Conservation (phyloP, 1,284 basidiomycete species). For the Chondrostereum purpureum region DNA sequence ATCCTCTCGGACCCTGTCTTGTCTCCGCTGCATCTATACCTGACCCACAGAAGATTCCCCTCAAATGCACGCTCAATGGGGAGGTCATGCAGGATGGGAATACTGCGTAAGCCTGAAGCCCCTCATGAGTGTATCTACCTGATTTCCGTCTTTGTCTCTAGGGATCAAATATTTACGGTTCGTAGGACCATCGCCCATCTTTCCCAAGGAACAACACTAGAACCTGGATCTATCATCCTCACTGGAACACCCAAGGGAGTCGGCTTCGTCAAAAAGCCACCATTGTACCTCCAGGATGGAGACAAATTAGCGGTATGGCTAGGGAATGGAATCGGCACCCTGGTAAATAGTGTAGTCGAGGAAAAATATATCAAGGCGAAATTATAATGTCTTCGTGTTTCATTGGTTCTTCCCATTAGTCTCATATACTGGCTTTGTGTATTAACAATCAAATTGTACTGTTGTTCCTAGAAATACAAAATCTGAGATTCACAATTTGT, state of each 20-base stretch:
- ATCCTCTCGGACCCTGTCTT: conserved; percentile 71
- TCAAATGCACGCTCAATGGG: conserved; percentile 69
- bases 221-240: conserved; percentile 73
- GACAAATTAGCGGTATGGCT: conserved; percentile 68
- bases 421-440: too few species aligned
- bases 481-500: too few species aligned
- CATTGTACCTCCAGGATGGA: conserved; percentile 67
- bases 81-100: conserved; percentile 66
- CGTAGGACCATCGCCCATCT: conserved; percentile 71
- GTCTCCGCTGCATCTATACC: conserved; percentile 59
- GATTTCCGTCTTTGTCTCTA: conserved; percentile 21
- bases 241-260: conserved; percentile 76
- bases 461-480: too few species aligned
- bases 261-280: conserved; percentile 69
- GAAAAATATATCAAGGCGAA: conserved; percentile 30
- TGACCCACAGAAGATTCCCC: conserved; percentile 63
- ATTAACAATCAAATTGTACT: too few species aligned
- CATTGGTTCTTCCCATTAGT: too few species aligned
- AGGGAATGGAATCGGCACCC: conserved; percentile 61
- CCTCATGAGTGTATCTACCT: conserved; percentile 14
- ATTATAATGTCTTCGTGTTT: too few species aligned
- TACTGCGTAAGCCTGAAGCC: conserved; percentile 48
- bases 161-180: conserved; percentile 70
- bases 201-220: conserved; percentile 81
- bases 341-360: conserved; percentile 70